Conservation (phyloP, 2,329 filamentous ascomycete species). For the Ceratocystis ficicola region DNA sequence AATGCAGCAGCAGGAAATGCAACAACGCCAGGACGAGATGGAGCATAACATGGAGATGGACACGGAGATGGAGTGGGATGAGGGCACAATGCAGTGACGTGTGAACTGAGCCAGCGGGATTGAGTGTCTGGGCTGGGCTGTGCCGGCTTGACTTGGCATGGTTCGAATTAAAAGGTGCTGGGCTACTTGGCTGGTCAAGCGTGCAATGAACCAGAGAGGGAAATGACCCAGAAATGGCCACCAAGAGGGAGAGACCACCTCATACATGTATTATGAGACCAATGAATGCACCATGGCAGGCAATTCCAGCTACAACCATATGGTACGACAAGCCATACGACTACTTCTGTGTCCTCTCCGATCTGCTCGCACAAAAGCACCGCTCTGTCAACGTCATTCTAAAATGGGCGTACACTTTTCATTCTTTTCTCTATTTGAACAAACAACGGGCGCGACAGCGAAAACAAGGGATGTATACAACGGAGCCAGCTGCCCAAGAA, state of each 20-base stretch:
- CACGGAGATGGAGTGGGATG: constrained; percentile 21
- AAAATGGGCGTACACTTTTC: background rate
- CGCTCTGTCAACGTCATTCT: background rate
- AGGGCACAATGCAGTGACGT: constrained; percentile 17
- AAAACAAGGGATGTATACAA: too few species aligned
- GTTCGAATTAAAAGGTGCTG: background rate
- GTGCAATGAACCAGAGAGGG: background rate
- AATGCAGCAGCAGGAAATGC: constrained; percentile 36
- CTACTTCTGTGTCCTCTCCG: background rate
- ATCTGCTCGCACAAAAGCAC: background rate
- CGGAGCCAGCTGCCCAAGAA: background rate
- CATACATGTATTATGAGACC: constrained; percentile 4
- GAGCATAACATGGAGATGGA: constrained; percentile 22
- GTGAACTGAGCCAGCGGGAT: background rate
- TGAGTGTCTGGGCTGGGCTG: background rate
- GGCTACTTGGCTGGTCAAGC: background rate
- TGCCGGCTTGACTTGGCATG: background rate
- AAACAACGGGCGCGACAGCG: background rate
- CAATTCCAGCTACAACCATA: background rate
- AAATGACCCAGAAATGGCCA: background rate
- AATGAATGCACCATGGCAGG: background rate
- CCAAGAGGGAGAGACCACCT: background rate
- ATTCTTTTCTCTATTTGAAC: constrained; percentile 11
- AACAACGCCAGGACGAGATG: constrained; percentile 26
- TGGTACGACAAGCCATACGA: background rate